These are phyloP conservation scores for Botrytis elliptica DNA, from an alignment of 2,329 filamentous ascomycete genomes.

Conservation along the genomic window DNA sequence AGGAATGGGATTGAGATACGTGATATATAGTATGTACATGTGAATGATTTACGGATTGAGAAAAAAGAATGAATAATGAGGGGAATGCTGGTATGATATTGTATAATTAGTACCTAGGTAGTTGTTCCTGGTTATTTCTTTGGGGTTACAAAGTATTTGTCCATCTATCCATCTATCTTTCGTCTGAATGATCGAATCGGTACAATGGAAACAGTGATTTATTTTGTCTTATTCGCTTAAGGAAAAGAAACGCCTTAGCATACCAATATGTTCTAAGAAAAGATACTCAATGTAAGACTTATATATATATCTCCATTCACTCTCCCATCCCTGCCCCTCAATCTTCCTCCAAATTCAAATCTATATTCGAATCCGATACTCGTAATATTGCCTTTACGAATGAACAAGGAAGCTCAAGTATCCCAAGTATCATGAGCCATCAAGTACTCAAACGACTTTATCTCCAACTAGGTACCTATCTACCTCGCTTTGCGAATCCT, in stretches of 20 bases:
- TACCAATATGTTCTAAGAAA: not conserved
- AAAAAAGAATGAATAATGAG: too few relatives aligned
- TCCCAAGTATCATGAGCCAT: too few relatives aligned
- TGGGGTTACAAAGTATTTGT: not conserved
- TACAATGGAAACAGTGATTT: rapidly evolving
- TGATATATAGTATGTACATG: not conserved
- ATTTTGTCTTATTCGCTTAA: not conserved
- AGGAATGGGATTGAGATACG: not conserved
- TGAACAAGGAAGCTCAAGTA: too few relatives aligned
- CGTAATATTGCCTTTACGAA: too few relatives aligned
- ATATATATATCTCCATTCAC: not conserved
- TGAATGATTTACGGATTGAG: not conserved
- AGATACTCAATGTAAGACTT: not conserved
- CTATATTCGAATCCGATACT: too few relatives aligned
- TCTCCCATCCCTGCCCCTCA: not conserved
- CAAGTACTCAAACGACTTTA: not conserved
- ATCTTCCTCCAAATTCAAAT: too few relatives aligned
- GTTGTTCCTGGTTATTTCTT: not conserved
- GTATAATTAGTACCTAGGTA: too few relatives aligned
- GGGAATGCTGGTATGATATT: too few relatives aligned
- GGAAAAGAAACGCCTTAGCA: not conserved
- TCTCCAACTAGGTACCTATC: too few relatives aligned
- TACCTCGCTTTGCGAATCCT: too few relatives aligned
- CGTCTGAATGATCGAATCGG: not conserved
- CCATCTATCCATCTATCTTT: not conserved